A percentile compares a stretch with the other conserved stretches of the same genome.
Evolutionary conservation across 129 eudicot species (phyloP).

Genomic region (Helianthus tuberosus): DNA sequence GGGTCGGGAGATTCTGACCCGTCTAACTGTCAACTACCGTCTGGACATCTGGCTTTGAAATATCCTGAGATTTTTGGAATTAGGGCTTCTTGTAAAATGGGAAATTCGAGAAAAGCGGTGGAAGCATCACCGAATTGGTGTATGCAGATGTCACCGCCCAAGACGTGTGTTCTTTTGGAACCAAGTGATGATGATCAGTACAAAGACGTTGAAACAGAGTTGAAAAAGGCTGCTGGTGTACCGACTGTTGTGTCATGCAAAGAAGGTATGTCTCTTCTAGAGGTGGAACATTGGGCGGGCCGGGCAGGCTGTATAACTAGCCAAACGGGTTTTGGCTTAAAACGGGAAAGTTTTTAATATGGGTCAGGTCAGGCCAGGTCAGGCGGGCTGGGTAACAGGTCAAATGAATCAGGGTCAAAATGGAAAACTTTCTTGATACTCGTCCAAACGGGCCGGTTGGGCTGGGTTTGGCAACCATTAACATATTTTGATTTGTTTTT

Average conservation of each 20-base stretch:
- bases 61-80: conserved; percentile 69
- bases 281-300: conserved; percentile 1
- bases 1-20: conserved; percentile 53
- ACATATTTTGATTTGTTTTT: no score
- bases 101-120: conserved; percentile 44
- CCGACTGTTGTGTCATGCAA: conserved; percentile 30
- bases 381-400: not conserved
- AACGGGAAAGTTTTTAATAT: not conserved
- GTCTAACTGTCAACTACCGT: conserved; percentile 42
- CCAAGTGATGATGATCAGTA: conserved; percentile 50
- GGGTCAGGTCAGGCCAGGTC: no score
- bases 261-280: conserved; percentile 40
- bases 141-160: conserved; percentile 77
- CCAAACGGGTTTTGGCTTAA: not conserved
- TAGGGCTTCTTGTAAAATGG: conserved; percentile 30
- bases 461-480: not conserved
- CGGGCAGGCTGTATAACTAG: not conserved
- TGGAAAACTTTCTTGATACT: not conserved
- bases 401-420: not conserved
- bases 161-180: conserved; percentile 80
- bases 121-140: conserved; percentile 84
- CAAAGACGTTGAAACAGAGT: conserved; percentile 33
- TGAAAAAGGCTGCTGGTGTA: conserved; percentile 16
- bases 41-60: conserved; percentile 50
- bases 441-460: not conserved